Evolutionary conservation across 2,329 filamentous ascomycete species (phyloP).

Genomic region (Fusarium floridanum): DNA sequence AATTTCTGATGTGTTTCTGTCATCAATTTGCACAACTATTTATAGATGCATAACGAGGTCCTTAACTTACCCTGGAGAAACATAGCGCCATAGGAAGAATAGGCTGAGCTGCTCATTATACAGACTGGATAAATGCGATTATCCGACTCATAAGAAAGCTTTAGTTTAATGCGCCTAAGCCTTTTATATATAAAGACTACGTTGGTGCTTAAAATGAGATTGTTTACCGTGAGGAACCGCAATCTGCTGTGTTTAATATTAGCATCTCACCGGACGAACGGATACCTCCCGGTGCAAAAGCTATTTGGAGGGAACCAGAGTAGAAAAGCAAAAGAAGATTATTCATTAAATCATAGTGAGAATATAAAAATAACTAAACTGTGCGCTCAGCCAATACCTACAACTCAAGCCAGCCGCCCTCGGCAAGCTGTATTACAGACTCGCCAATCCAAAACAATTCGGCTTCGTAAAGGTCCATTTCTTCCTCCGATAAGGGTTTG

Average conservation of each 20-base stretch:
- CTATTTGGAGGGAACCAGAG: no score
- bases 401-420: neutral
- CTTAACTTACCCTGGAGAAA: neutral
- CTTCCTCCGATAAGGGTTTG: neutral
- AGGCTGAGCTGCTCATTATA: neutral
- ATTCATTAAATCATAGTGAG: neutral
- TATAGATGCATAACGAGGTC: neutral
- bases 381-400: neutral
- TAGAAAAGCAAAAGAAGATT: neutral
- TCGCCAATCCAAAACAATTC: neutral
- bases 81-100: neutral
- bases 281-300: no score
- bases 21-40: neutral
- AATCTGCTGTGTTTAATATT: no score
- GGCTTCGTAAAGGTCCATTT: neutral
- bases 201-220: no score
- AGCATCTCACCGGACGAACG: no score
- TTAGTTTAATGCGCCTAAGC: neutral
- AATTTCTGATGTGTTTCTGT: neutral
- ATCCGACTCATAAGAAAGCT: neutral
- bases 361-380: neutral
- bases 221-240: no score
- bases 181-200: no score
- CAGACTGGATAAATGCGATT: neutral
- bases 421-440: neutral